Percentiles rank a stretch among this genome's conserved stretches.
These are phyloP conservation scores for Chloranthus sessilifolius DNA, from an alignment of 164 flowering plant genomes.

Conservation along the genomic window DNA sequence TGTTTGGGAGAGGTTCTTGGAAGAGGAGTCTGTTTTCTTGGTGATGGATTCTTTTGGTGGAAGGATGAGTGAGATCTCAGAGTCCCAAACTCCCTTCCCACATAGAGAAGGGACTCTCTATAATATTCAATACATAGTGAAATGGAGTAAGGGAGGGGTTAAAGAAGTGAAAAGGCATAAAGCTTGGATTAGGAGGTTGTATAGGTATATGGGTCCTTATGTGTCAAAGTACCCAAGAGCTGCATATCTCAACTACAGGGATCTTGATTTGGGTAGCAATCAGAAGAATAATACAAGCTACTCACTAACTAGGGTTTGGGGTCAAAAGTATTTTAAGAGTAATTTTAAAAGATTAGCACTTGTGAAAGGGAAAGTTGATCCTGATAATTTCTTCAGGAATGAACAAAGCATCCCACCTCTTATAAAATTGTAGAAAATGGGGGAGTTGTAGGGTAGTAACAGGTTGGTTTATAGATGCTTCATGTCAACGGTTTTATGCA, in stretches of 20 bases:
- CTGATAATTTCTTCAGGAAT: constrained; percentile 15
- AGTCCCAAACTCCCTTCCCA: constrained; percentile 20
- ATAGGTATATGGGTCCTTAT: constrained; percentile 17
- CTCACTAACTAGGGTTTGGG: constrained; percentile 16
- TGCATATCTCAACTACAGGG: constrained; percentile 21
- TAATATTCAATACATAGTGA: constrained; percentile 9
- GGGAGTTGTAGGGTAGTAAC: too few relatives aligned
- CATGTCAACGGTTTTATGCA: too few relatives aligned
- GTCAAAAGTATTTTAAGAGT: constrained; percentile 17
- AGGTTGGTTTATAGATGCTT: too few relatives aligned
- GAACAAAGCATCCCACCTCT: constrained; percentile 11
- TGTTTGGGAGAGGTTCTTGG: constrained; percentile 3
- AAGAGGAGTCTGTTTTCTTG: background rate
- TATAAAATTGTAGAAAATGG: too few relatives aligned
- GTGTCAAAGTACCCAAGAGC: constrained; percentile 18
- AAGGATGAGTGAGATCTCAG: constrained; percentile 14
- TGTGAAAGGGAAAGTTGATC: constrained; percentile 24
- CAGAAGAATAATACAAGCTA: constrained; percentile 7
- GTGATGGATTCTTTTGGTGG: constrained; percentile 23
- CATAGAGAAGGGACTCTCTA: constrained; percentile 14
- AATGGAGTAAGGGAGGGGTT: constrained; percentile 10
- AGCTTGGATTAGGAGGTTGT: constrained; percentile 16
- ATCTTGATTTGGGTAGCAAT: constrained; percentile 23
- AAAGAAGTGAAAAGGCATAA: constrained; percentile 3
- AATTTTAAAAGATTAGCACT: constrained; percentile 28